These are phyloP conservation scores for Penicillium sp. DNA, from an alignment of 2,329 filamentous ascomycete species.

Conservation along the genomic window DNA sequence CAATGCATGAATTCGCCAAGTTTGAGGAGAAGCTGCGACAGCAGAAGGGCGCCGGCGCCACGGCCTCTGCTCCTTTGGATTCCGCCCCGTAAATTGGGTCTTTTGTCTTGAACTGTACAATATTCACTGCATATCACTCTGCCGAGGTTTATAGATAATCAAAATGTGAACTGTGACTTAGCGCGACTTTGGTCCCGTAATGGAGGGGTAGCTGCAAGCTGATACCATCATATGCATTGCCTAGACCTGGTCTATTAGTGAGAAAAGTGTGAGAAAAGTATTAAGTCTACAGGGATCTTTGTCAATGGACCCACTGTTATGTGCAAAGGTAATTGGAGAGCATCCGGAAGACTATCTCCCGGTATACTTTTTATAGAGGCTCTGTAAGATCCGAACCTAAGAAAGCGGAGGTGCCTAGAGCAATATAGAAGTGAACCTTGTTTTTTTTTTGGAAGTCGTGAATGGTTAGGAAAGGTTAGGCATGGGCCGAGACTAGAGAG, in stretches of 20 bases:
- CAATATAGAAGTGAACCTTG: no score
- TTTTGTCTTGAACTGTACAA: constrained; percentile 3
- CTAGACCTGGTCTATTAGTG: not conserved
- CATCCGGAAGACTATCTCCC: not conserved
- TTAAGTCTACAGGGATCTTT: not conserved
- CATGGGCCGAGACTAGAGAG: not conserved
- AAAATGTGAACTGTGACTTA: not conserved
- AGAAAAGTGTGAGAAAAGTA: no score
- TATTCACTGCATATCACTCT: constrained; percentile 1
- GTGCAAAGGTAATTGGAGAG: not conserved
- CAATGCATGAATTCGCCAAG: constrained; percentile 83
- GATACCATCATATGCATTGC: not conserved
- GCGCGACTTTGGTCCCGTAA: not conserved
- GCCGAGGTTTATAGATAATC: not conserved
- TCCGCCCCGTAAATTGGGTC: constrained; percentile 36
- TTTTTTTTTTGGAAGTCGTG: no score
- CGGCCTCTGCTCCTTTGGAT: constrained; percentile 56
- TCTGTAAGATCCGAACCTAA: not conserved
- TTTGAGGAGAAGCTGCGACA: constrained; percentile 82
- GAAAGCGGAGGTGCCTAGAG: not conserved
- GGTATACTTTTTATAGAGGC: not conserved
- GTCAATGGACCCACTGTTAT: not conserved
- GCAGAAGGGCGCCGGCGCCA: constrained; percentile 55
- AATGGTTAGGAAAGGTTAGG: not conserved
- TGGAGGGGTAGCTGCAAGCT: not conserved